A percentile compares a stretch with the other conserved stretches of the same genome.
Evolutionary conservation across 2,329 filamentous ascomycete species (phyloP).

Genomic region (Xylaria sp.): DNA sequence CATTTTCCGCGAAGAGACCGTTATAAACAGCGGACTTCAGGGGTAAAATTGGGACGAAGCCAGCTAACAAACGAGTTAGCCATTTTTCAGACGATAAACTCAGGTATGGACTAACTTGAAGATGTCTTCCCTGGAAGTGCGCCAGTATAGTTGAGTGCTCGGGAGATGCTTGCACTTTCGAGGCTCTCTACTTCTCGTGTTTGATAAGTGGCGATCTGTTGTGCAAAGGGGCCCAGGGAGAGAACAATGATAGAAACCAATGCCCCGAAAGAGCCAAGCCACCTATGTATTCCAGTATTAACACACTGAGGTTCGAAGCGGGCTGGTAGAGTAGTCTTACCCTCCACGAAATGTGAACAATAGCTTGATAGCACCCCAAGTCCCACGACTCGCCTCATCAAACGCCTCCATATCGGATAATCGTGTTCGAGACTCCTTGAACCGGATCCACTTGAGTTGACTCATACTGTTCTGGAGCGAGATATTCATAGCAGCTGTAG

Average conservation of each 20-base stretch:
- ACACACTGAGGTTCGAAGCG: not conserved
- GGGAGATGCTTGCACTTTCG: constrained; percentile 44
- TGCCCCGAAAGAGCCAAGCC: constrained; percentile 48
- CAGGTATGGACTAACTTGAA: constrained; percentile 35
- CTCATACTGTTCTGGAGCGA: constrained; percentile 49
- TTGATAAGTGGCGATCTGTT: constrained; percentile 49
- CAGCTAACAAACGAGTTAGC: constrained; percentile 34
- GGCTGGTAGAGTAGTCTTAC: constrained; percentile 36
- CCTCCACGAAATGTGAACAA: constrained; percentile 46
- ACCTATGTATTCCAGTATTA: constrained; percentile 31
- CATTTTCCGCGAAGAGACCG: constrained; percentile 51
- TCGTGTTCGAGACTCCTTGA: constrained; percentile 47
- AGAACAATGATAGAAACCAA: constrained; percentile 46
- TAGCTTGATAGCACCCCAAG: constrained; percentile 47
- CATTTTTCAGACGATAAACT: not conserved
- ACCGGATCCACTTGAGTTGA: constrained; percentile 51
- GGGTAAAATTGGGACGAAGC: constrained; percentile 50
- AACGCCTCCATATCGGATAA: constrained; percentile 50
- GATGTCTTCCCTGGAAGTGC: constrained; percentile 45
- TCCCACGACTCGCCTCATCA: constrained; percentile 51
- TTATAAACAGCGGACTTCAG: constrained; percentile 52
- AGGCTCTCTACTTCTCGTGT: constrained; percentile 39
- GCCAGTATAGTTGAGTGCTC: constrained; percentile 46
- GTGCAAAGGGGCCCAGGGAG: constrained; percentile 48
- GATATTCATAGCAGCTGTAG: constrained; percentile 47